Conservation (phyloP, 257 asterid genomes). For the Ocimum tenuiflorum region DNA sequence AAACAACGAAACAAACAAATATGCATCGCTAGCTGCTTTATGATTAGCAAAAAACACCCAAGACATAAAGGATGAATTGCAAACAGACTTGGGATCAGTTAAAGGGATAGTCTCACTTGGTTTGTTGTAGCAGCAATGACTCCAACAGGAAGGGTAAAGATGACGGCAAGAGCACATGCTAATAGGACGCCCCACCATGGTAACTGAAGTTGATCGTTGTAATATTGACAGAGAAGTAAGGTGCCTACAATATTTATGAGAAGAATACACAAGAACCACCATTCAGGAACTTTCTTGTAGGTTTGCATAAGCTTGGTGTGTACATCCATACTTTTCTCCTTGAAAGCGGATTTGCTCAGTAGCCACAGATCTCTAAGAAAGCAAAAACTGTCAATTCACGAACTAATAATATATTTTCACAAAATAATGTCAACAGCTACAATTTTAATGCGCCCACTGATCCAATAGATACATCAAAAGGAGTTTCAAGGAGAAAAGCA, state of each 20-base stretch:
- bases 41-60: background rate
- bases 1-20: background rate
- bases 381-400: constrained; percentile 16
- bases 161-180: constrained; percentile 76
- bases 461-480: background rate
- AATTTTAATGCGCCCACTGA: background rate
- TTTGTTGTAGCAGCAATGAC: constrained; percentile 83
- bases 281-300: constrained; percentile 84
- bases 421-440: background rate
- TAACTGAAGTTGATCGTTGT: constrained; percentile 72
- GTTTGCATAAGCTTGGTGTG: constrained; percentile 85
- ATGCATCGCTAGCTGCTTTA: background rate
- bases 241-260: constrained; percentile 51
- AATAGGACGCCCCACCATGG: constrained; percentile 98
- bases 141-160: constrained; percentile 86
- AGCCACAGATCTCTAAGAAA: constrained; percentile 62
- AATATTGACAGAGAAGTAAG: constrained; percentile 53
- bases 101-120: constrained; percentile 43
- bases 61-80: background rate
- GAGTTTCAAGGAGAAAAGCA: background rate
- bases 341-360: constrained; percentile 71
- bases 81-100: background rate
- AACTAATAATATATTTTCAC: background rate
- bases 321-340: constrained; percentile 65
- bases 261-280: constrained; percentile 80